Conservation (phyloP, 202 grass and related monocot genomes). For the Schoenoplectus triqueter region DNA sequence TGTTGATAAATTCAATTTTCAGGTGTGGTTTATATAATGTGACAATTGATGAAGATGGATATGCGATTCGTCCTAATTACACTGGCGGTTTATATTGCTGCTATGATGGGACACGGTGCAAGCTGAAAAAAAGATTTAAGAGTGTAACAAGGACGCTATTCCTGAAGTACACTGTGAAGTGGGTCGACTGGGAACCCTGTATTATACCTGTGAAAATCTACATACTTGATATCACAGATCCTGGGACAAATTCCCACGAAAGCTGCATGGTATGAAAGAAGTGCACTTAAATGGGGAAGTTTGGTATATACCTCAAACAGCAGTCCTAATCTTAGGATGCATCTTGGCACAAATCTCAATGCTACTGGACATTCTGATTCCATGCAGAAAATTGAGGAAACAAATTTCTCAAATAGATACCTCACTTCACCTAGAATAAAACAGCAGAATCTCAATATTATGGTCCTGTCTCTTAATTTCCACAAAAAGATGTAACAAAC, state of each 20-base stretch:
- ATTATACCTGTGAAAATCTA: slow-evolving; percentile 75
- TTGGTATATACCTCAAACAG: background rate
- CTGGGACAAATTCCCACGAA: background rate
- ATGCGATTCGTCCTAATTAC: slow-evolving; percentile 40
- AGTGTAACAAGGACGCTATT: slow-evolving; percentile 52
- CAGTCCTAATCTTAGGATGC: background rate
- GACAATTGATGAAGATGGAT: slow-evolving; percentile 56
- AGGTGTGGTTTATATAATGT: slow-evolving; percentile 66
- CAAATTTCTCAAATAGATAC: background rate
- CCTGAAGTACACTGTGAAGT: slow-evolving; percentile 72
- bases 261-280: slow-evolving; percentile 59
- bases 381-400: background rate
- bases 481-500: background rate
- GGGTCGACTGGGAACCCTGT: slow-evolving; percentile 57
- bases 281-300: background rate
- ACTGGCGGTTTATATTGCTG: slow-evolving; percentile 67
- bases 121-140: slow-evolving; percentile 45
- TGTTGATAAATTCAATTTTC: slow-evolving; percentile 23
- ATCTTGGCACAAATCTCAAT: background rate
- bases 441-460: background rate
- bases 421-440: background rate
- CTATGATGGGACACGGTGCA: slow-evolving; percentile 69
- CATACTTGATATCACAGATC: slow-evolving; percentile 67
- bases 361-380: background rate
- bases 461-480: background rate